These are phyloP conservation scores for Candida nitratophila DNA, from an alignment of 805 yeast genomes.

Conservation along the genomic window DNA sequence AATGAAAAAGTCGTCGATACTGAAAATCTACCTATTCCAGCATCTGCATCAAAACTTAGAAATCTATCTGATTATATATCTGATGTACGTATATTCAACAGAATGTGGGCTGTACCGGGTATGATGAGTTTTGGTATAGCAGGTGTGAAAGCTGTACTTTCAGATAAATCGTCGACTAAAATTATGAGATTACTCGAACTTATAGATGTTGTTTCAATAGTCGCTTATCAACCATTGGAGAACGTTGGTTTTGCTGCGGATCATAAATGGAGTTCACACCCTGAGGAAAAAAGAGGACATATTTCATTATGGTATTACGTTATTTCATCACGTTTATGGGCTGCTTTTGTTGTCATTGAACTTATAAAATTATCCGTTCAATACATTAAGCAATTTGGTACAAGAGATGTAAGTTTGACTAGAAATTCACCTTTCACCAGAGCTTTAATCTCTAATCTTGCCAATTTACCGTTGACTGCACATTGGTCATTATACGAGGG, in stretches of 20 bases:
- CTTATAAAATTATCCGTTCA: constrained; percentile 13
- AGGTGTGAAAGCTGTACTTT: constrained; percentile 7
- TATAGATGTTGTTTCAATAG: constrained; percentile 18
- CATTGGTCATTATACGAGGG: constrained; percentile 31
- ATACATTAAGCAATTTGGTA: constrained; percentile 2
- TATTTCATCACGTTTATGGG: constrained; percentile 27
- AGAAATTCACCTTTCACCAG: constrained; percentile 9
- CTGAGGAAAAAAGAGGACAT: constrained; percentile 4
- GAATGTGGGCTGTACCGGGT: constrained; percentile 29
- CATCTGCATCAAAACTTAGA: constrained; percentile 8
- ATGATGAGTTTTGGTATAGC: constrained; percentile 17
- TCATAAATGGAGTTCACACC: constrained; percentile 22
- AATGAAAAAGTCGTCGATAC: not conserved
- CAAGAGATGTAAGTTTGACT: constrained; percentile 3
- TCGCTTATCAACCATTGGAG: constrained; percentile 27
- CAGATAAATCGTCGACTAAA: constrained; percentile 5
- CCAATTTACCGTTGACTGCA: constrained; percentile 29
- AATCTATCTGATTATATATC: constrained; percentile 24
- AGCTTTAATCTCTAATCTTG: constrained; percentile 21
- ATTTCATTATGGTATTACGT: constrained; percentile 23
- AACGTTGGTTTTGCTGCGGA: constrained; percentile 27
- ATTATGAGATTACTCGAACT: constrained; percentile 18
- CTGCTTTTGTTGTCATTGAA: constrained; percentile 26
- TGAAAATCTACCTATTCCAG: not conserved
- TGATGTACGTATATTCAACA: constrained; percentile 28